phyloP scores from a whole-genome alignment of 1,139 yeast species.

The Candida sp. region DNA sequence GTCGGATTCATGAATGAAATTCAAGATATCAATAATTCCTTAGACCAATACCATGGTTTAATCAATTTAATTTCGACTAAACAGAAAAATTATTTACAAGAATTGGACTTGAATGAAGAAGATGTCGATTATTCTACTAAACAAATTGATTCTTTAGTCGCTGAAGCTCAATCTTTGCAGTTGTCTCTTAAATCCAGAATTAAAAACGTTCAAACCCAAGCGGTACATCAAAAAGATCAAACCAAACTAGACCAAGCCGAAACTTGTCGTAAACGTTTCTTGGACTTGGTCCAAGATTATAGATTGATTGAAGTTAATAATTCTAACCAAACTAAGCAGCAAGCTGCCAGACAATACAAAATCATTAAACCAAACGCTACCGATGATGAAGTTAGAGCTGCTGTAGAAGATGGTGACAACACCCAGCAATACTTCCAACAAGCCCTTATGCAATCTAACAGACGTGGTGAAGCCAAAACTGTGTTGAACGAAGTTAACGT shows the following conservation, averaged over 20 bases:
- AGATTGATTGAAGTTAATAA: conserved; percentile 84
- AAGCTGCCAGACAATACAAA: conserved; percentile 90
- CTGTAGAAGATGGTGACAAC: conserved; percentile 72
- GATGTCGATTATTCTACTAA: conserved; percentile 67
- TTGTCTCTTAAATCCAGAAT: conserved; percentile 71
- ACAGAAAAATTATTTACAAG: conserved; percentile 82
- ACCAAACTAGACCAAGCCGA: conserved; percentile 92
- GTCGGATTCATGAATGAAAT: conserved; percentile 80
- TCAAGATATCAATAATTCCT: conserved; percentile 74
- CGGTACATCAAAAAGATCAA: conserved; percentile 65
- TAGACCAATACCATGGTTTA: conserved; percentile 75
- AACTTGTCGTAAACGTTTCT: conserved; percentile 80
- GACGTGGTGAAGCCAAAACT: conserved; percentile 96
- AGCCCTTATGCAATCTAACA: conserved; percentile 85
- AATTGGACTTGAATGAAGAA: conserved; percentile 71
- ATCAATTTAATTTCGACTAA: conserved; percentile 76
- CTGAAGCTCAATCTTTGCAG: conserved; percentile 80
- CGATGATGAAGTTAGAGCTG: conserved; percentile 77
- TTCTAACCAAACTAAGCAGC: conserved; percentile 79
- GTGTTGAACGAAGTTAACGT: conserved; percentile 95
- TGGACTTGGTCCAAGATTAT: conserved; percentile 82
- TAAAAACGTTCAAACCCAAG: conserved; percentile 64
- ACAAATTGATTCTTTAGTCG: conserved; percentile 73
- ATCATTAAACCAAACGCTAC: conserved; percentile 94
- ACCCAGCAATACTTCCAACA: conserved; percentile 93